A percentile compares a stretch with the other conserved stretches of the same genome.
Evolutionary conservation across 768 basidiomycete genomes (phyloP).

Genomic region (Rhodotorula babjevae): DNA sequence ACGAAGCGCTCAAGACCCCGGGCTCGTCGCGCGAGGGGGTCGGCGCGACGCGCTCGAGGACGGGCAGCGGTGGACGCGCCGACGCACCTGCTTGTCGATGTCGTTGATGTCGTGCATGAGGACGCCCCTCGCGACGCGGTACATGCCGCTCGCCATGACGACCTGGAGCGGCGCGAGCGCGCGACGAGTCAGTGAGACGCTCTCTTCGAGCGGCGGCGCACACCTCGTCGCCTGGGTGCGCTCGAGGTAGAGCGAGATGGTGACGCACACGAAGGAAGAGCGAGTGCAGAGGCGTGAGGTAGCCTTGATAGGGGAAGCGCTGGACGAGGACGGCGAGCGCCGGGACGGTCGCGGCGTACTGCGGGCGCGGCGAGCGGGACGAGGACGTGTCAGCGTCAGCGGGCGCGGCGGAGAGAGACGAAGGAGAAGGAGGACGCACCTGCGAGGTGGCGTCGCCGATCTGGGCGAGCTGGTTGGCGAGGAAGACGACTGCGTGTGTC

Average conservation of each 20-base stretch:
- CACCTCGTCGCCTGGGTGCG: too few species aligned
- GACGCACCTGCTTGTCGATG: constrained; percentile 52
- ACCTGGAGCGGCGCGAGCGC: constrained; percentile 48
- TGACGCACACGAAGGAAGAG: constrained; percentile 60
- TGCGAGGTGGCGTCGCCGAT: not conserved
- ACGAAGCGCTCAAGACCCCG: constrained; percentile 45
- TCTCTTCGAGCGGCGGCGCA: too few species aligned
- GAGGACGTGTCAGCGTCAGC: not conserved
- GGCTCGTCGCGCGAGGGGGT: not conserved
- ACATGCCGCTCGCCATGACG: constrained; percentile 58
- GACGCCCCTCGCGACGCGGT: constrained; percentile 58
- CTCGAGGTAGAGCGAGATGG: not conserved
- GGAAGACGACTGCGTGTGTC: constrained; percentile 2
- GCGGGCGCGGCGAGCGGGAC: not conserved
- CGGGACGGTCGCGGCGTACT: constrained; percentile 55
- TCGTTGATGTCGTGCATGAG: constrained; percentile 62
- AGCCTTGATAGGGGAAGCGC: constrained; percentile 59
- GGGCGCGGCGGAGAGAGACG: not conserved
- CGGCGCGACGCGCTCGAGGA: not conserved
- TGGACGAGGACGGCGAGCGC: constrained; percentile 60
- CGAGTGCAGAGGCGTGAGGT: constrained; percentile 65
- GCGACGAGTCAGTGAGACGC: too few species aligned
- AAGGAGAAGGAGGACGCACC: constrained; percentile 4
- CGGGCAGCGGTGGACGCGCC: too few species aligned
- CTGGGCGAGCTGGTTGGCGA: not conserved